Evolutionary conservation across 2,329 filamentous ascomycete genomes (phyloP), one percentile per base, ranked within the genome.

Genomic region (Clathrospora elynae): DNA sequence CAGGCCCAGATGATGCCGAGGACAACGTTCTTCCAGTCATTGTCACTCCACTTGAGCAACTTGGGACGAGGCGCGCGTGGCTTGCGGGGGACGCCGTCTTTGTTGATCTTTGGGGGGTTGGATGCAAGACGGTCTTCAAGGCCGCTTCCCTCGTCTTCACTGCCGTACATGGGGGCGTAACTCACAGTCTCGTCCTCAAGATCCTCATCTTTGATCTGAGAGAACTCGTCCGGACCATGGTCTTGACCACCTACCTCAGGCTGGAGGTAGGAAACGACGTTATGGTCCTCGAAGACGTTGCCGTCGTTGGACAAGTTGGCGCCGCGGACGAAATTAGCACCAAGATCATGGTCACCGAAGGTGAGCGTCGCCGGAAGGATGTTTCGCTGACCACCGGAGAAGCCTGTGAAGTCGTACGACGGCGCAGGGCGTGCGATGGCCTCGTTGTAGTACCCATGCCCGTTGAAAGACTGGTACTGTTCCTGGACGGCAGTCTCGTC

Each of bases 1-100:
- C 62, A 66, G 34, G 61, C 62, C 52, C 55, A 62, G 12, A 68
- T 53, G 25, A 68, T 51, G 10, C 58, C 62, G 16, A 66, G 54
- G 8, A 55, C 37, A 25, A 57, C 61, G 7, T 53, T 53, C 43
- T 58, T 58, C 53, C 61, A 62, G 37, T 67, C 63, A 9, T 52
- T 42, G 11, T 66, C 62, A 24, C 36, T 53, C 66, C 66, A 69
- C 19, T 61, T 62, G 17, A 61, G 46, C 3, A 69, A 51, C 25
- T 55, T 57, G 4, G 52, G 35, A 38, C 66, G 64, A 13, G 66
- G 62, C 22, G 53, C 45, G 16, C 66, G 64, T 39, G 53, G 31
- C 48, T 69, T 69, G 32, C 65, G 63, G 16, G 46, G 50, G 1
- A 14, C 37, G 16, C 61, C 63, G 31, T 62, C 47, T 29, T 64